A percentile compares a stretch with the other conserved stretches of the same genome.
These are phyloP conservation scores for Zopfochytrium polystomum DNA, from an alignment of 371 early-diverging fungal genomes.

Conservation along the genomic window DNA sequence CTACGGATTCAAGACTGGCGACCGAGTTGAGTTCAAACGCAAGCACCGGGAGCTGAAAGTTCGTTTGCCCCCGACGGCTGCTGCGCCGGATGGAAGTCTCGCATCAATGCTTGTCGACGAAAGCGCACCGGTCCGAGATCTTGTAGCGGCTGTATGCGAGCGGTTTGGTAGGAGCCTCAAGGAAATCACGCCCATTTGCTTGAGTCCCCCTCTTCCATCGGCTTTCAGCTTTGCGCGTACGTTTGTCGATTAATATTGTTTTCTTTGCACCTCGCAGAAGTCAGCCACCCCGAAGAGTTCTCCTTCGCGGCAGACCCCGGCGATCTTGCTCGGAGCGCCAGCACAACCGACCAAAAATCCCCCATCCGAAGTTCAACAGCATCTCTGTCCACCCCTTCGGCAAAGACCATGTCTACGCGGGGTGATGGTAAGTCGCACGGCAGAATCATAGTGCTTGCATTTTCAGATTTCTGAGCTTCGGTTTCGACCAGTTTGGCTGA, in stretches of 20 bases:
- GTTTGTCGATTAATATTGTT: too few relatives aligned
- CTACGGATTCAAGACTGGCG: conserved; percentile 53
- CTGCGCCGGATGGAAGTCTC: conserved; percentile 49
- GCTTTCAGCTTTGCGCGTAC: too few relatives aligned
- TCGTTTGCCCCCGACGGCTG: too few relatives aligned
- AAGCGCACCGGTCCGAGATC: conserved; percentile 30
- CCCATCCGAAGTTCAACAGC: not conserved
- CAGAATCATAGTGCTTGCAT: not conserved
- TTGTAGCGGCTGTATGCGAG: conserved; percentile 50
- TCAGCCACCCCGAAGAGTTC: conserved; percentile 55
- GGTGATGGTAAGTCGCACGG: conserved; percentile 17
- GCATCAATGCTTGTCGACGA: conserved; percentile 58
- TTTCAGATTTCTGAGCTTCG: not conserved
- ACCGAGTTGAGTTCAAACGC: conserved; percentile 52
- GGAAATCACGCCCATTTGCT: not conserved
- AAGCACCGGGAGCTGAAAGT: conserved; percentile 52
- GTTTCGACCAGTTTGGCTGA: conserved; percentile 45
- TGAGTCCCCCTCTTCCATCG: too few relatives aligned
- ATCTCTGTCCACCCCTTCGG: conserved; percentile 1
- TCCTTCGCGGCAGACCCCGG: too few relatives aligned
- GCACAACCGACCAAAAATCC: conserved; percentile 2
- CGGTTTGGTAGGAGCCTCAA: conserved; percentile 41
- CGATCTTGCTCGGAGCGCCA: conserved; percentile 31
- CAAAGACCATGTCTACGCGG: conserved; percentile 1
- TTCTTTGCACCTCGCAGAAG: conserved; percentile 27